Conservation (phyloP, 768 basidiomycete genomes). For the Tremella mesenterica region DNA sequence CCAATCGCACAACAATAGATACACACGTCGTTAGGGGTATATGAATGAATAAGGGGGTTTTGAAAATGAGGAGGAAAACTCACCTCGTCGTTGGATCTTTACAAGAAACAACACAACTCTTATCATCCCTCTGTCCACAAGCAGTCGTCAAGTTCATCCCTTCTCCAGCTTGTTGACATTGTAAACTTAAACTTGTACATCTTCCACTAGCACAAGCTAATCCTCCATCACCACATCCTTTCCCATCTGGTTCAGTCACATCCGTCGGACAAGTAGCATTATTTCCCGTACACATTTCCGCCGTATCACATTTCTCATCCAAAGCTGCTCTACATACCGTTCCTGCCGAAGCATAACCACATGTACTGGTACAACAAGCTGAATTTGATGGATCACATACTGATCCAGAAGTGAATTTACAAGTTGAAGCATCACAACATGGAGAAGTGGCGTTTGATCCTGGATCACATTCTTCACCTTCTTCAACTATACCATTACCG, state of each 20-base stretch:
- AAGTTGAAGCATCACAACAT: slow-evolving; percentile 66
- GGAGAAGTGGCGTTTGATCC: slow-evolving; percentile 50
- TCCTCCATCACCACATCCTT: slow-evolving; percentile 57
- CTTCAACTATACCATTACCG: slow-evolving; percentile 44
- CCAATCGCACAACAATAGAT: no score
- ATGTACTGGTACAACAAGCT: slow-evolving; percentile 63
- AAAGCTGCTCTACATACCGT: slow-evolving; percentile 62
- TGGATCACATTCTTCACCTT: slow-evolving; percentile 81
- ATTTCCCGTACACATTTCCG: slow-evolving; percentile 68
- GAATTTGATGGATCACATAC: slow-evolving; percentile 71
- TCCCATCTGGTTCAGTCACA: slow-evolving; percentile 46
- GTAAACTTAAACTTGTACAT: slow-evolving; percentile 64
- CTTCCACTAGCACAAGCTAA: slow-evolving; percentile 67
- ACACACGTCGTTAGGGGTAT: no score
- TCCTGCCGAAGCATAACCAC: slow-evolving; percentile 56
- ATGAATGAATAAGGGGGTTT: no score
- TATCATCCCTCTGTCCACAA: slow-evolving; percentile 59
- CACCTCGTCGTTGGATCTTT: slow-evolving; percentile 55
- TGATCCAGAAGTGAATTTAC: slow-evolving; percentile 55
- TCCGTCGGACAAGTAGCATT: slow-evolving; percentile 67
- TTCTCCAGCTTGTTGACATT: slow-evolving; percentile 66
- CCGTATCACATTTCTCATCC: slow-evolving; percentile 60
- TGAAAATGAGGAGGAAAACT: no score
- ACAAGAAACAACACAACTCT: slow-evolving; percentile 69
- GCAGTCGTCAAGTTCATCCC: slow-evolving; percentile 61